Percentiles rank a stretch among this genome's conserved stretches.
phyloP scores from a whole-genome alignment of 495 filamentous ascomycete genomes.

The Bacidia gigantensis region DNA sequence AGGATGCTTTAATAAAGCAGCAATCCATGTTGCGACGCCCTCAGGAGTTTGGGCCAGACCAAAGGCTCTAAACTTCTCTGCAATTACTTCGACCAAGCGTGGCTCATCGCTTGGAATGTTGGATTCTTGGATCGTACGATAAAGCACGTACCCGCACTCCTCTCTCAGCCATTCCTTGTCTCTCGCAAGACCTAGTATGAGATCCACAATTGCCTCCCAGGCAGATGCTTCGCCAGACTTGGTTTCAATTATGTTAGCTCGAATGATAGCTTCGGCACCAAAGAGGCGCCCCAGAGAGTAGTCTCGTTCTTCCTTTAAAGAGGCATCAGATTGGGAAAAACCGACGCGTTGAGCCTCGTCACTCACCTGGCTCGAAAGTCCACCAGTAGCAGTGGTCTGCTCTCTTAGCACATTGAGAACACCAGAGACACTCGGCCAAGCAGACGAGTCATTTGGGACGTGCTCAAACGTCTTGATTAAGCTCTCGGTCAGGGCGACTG shows the following conservation, averaged over 20 bases:
- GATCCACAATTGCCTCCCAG: conserved; percentile 41
- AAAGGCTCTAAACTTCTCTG: conserved; percentile 46
- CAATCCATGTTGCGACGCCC: conserved; percentile 79
- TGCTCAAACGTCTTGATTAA: conserved; percentile 27
- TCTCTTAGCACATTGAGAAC: conserved; percentile 39
- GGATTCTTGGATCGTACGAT: conserved; percentile 28
- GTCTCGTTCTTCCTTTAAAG: conserved; percentile 63
- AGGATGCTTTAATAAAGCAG: conserved; percentile 47
- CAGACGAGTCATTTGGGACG: background rate
- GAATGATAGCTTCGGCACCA: conserved; percentile 70
- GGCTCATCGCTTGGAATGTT: conserved; percentile 28
- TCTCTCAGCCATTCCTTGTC: conserved; percentile 79
- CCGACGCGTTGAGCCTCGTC: background rate
- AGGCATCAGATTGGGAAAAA: background rate
- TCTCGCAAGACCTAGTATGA: conserved; percentile 40
- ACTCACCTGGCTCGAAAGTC: conserved; percentile 48
- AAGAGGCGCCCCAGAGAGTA: conserved; percentile 75
- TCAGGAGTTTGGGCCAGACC: conserved; percentile 66
- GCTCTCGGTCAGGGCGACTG: conserved; percentile 74
- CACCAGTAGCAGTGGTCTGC: conserved; percentile 49
- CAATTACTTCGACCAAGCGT: conserved; percentile 41
- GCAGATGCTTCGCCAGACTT: conserved; percentile 24
- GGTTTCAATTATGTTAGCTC: conserved; percentile 54
- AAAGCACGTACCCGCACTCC: conserved; percentile 65
- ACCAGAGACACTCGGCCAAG: background rate